A percentile compares a stretch with the other conserved stretches of the same genome.
phyloP scores from a whole-genome alignment of 2,329 filamentous ascomycete genomes.

The Raffaelea arxii region DNA sequence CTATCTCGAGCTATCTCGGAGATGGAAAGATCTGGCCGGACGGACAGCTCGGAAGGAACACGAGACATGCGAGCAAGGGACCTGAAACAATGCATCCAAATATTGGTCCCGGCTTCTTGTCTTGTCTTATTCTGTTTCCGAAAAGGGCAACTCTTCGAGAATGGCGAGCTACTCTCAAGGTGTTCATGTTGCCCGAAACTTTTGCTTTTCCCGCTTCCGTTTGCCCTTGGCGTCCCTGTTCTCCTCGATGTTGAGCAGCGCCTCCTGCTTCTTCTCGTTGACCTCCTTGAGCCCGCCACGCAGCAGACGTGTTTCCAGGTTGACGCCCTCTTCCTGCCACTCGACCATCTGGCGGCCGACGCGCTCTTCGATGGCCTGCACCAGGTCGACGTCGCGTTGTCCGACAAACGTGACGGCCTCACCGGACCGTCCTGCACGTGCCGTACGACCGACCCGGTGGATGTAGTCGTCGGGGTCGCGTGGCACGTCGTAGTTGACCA shows the following conservation, averaged over 20 bases:
- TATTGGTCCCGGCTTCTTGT: no score
- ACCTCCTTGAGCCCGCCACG: slow-evolving; percentile 81
- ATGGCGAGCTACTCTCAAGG: no score
- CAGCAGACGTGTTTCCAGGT: slow-evolving; percentile 81
- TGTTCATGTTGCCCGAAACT: slow-evolving; percentile 25
- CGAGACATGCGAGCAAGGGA: no score
- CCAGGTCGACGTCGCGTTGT: slow-evolving; percentile 81
- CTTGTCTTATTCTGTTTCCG: no score
- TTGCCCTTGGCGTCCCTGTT: slow-evolving; percentile 87
- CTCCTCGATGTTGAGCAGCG: slow-evolving; percentile 83
- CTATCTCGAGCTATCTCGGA: no score
- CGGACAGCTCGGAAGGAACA: no score
- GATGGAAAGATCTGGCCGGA: no score
- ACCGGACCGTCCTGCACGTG: slow-evolving; percentile 77
- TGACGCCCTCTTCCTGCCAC: slow-evolving; percentile 86
- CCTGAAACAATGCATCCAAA: no score
- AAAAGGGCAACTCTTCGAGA: no score
- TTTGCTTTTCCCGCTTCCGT: slow-evolving; percentile 52
- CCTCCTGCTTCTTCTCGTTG: slow-evolving; percentile 91
- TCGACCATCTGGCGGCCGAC: slow-evolving; percentile 72
- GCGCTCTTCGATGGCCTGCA: slow-evolving; percentile 81
- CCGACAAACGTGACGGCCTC: slow-evolving; percentile 82
- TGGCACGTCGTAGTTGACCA: slow-evolving; percentile 92
- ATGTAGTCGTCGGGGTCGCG: slow-evolving; percentile 97
- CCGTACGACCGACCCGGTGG: slow-evolving; percentile 89